Base-by-base conservation (phyloP, 306 rosid genomes). In the Trifolium fragiferum region DNA sequence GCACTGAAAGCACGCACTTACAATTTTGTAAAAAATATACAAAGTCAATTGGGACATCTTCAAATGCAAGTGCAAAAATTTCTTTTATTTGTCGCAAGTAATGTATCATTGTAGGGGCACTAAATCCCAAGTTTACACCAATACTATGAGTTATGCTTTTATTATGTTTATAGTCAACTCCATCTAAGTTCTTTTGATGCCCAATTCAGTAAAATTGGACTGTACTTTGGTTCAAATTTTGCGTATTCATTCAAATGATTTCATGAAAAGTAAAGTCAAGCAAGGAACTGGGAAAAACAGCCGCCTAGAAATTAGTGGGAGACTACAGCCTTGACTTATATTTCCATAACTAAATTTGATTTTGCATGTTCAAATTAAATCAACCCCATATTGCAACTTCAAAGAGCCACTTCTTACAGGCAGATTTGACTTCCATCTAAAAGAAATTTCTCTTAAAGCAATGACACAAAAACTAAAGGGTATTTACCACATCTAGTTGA, bases 401-500 rank as follows among this genome's bases (percentile, higher is more conserved):
- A 21, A 27, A 21, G 46, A 60, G 78, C 71, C 27, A 15, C 25
- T 18, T 27, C 66, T 25, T 66, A 30, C 59, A 50, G 3, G 47
- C 33, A 7, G 33, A 30, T 13, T 44, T 60, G 73, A 38, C 46
- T 77, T 77, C 11, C 32, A 60, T 60, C 41, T 30, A 32, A 10
- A 54, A 55, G 15, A 73, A 61, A 66, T 5, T 44, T 44, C n/a
- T 44, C 50, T 44, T 13, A 44, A 5, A 44, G 16, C 0, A 44
- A 12, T 44, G 50, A 44, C 18, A n/a, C 25, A 81, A 83, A 64
- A 58, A 66, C 21, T 5, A 69, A 55, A 58, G 55, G 70, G 30
- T 35, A 74, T 85, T 68, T 86, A 94, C 98, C 98, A 88, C 89
- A 76, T 91, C 98, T 51, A 94, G 80, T 81, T 85, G 87, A 82